Evolutionary conservation across 164 flowering plant genomes (phyloP).

Genomic region (Chimonanthus praecox): DNA sequence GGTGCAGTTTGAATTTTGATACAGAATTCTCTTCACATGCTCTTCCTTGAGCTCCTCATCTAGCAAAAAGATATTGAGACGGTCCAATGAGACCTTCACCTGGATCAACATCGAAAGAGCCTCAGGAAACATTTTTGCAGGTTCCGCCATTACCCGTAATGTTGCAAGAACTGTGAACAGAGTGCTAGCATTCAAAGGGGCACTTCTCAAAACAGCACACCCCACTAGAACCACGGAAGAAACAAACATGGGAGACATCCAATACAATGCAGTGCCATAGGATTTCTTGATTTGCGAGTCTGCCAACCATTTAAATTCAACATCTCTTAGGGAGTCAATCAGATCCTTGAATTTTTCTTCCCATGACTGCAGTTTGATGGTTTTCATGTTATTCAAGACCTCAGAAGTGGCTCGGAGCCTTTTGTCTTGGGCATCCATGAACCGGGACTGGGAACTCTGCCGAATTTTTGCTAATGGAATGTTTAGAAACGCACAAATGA

Average conservation of each 20-base stretch:
- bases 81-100: conserved; percentile 65
- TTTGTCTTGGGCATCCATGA: conserved; percentile 69
- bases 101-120: conserved; percentile 66
- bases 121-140: conserved; percentile 63
- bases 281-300: conserved; percentile 37
- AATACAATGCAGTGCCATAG: conserved; percentile 45
- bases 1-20: conserved; percentile 10
- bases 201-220: conserved; percentile 35
- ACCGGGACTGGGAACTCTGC: conserved; percentile 43
- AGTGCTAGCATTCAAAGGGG: conserved; percentile 62
- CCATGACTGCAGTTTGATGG: conserved; percentile 89
- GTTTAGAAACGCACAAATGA: conserved; percentile 54
- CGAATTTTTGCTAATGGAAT: conserved; percentile 64
- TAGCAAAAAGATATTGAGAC: conserved; percentile 50
- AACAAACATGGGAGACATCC: conserved; percentile 76
- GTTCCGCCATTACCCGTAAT: conserved; percentile 56
- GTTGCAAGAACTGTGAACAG: conserved; percentile 76
- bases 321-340: conserved; percentile 44
- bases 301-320: conserved; percentile 62
- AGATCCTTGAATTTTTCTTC: conserved; percentile 64
- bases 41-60: conserved; percentile 58
- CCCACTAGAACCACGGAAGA: conserved; percentile 70
- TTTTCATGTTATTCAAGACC: conserved; percentile 74
- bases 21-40: conserved; percentile 6
- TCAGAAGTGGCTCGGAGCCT: conserved; percentile 72